Evolutionary conservation across 2,329 filamentous ascomycete genomes (phyloP).

Genomic region (Fusarium azukiicola): DNA sequence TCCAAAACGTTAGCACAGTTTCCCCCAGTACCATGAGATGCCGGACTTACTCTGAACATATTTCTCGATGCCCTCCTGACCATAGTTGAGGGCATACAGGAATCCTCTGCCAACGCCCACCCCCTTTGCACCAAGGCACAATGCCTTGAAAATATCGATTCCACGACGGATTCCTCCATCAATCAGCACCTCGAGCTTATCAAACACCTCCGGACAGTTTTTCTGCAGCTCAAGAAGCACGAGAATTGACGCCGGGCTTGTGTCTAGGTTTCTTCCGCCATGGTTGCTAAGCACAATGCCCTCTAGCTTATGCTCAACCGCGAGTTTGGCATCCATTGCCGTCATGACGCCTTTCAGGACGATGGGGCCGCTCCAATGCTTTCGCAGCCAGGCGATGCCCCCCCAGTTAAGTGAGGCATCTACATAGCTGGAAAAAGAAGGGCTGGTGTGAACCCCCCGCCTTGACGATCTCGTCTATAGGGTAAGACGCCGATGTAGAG

Average conservation of each 20-base stretch:
- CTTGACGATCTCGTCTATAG: constrained; percentile 29
- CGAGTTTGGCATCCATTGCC: constrained; percentile 76
- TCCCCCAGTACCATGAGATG: neutral
- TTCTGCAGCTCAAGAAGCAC: constrained; percentile 62
- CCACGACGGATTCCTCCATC: neutral
- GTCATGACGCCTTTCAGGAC: constrained; percentile 86
- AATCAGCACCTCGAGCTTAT: constrained; percentile 41
- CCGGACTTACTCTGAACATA: constrained; percentile 71
- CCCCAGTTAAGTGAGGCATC: constrained; percentile 82
- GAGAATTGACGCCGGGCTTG: neutral
- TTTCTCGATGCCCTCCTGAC: constrained; percentile 75
- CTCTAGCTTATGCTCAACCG: neutral
- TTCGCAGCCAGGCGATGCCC: constrained; percentile 82
- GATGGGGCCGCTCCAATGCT: constrained; percentile 72
- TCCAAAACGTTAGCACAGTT: neutral
- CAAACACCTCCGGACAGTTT: constrained; percentile 70
- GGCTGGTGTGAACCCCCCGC: neutral
- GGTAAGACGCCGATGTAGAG: constrained; percentile 29
- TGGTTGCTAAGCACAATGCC: neutral
- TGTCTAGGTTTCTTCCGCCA: neutral
- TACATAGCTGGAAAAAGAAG: constrained; percentile 64
- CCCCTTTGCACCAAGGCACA: neutral
- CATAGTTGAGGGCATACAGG: constrained; percentile 80
- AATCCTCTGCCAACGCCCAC: constrained; percentile 63
- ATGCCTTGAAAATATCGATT: neutral